Conservation (phyloP, 2,329 filamentous ascomycete genomes). For the Beauveria medogensis region DNA sequence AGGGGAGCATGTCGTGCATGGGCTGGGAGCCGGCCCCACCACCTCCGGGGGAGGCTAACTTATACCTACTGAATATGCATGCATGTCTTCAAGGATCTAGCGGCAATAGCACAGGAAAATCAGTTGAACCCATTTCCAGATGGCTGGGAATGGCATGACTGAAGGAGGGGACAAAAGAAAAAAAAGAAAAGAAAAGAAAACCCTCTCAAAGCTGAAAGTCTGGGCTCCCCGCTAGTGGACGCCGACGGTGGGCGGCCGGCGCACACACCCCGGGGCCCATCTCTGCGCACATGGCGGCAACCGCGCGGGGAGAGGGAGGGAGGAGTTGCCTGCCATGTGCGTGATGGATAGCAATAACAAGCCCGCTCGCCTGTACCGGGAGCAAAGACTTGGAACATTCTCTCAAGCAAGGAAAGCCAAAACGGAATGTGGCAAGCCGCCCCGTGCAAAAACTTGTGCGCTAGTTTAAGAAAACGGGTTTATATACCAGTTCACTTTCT, state of each 20-base stretch:
- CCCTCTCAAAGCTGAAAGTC: background rate
- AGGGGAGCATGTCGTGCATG: background rate
- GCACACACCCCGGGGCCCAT: background rate
- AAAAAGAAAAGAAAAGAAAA: background rate
- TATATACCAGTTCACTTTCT: background rate
- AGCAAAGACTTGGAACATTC: no score
- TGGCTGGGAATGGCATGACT: no score
- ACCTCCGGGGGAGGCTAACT: background rate
- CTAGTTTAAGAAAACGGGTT: background rate
- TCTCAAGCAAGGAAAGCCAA: background rate
- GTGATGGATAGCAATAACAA: background rate
- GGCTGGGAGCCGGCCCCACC: conserved; percentile 1
- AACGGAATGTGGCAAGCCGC: background rate
- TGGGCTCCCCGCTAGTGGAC: background rate
- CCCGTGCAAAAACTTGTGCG: background rate
- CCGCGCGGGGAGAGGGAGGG: background rate
- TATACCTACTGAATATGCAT: background rate
- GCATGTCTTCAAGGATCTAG: background rate
- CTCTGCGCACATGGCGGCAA: background rate
- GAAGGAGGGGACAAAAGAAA: no score
- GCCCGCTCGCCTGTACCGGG: no score
- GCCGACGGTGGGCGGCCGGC: background rate
- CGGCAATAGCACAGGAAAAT: background rate
- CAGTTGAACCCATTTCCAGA: no score
- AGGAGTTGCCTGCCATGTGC: background rate